Percentiles rank a stretch among this genome's conserved stretches.
Conservation (phyloP, 371 early-diverging fungal genomes). For the Circinella umbellata region DNA sequence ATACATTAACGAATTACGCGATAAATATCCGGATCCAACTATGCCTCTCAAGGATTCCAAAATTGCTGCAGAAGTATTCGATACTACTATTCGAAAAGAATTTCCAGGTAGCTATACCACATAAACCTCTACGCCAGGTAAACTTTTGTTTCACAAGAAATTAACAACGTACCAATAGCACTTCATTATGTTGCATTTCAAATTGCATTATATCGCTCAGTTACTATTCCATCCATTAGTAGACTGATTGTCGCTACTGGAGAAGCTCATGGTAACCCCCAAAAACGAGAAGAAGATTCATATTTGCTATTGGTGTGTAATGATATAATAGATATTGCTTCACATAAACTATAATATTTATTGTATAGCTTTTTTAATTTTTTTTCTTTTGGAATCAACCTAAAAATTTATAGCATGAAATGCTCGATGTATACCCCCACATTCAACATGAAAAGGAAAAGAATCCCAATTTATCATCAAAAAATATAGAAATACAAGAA, state of each 20-base stretch:
- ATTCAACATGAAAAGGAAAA: not conserved
- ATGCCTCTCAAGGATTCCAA: slow-evolving; percentile 38
- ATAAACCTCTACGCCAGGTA: too few relatives aligned
- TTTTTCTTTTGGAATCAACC: not conserved
- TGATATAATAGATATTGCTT: not conserved
- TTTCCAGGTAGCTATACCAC: slow-evolving; percentile 39
- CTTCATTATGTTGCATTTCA: slow-evolving; percentile 29
- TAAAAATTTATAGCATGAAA: slow-evolving; percentile 19
- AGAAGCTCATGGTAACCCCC: slow-evolving; percentile 37
- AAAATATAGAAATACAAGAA: not conserved
- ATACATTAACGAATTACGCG: slow-evolving; percentile 32
- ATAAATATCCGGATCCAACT: slow-evolving; percentile 56
- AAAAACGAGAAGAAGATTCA: slow-evolving; percentile 55
- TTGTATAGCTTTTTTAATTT: not conserved
- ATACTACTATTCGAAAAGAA: slow-evolving; percentile 35
- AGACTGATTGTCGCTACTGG: slow-evolving; percentile 49
- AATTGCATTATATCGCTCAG: slow-evolving; percentile 56
- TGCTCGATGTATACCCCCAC: slow-evolving; percentile 13
- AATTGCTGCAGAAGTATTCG: slow-evolving; percentile 46
- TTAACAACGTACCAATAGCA: not conserved
- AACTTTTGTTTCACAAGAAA: too few relatives aligned
- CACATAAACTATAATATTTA: too few relatives aligned
- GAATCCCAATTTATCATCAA: not conserved
- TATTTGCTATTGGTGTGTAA: slow-evolving; percentile 35
- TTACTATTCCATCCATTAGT: slow-evolving; percentile 55